A percentile compares a stretch with the other conserved stretches of the same genome.
These are phyloP conservation scores for Phytophthora quininea DNA, from an alignment of 352 stramenopile species.

Conservation along the genomic window DNA sequence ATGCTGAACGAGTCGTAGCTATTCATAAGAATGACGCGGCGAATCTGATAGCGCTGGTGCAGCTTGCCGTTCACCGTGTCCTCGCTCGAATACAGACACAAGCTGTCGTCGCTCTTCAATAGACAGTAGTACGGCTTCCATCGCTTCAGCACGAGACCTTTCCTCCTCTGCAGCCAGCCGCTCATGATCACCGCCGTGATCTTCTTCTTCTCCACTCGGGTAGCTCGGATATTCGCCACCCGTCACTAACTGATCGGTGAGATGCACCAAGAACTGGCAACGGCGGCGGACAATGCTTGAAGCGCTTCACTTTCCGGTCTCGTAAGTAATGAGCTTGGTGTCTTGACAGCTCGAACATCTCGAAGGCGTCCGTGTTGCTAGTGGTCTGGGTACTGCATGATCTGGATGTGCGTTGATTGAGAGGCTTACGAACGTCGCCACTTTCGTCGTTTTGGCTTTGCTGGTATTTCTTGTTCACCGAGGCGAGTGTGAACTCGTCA, in stretches of 20 bases:
- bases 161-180: constrained; percentile 61
- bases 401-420: too few species aligned
- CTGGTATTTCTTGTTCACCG: constrained; percentile 33
- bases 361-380: constrained; percentile 46
- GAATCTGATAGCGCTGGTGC: constrained; percentile 51
- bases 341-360: constrained; percentile 23
- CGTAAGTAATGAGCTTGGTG: constrained; percentile 20
- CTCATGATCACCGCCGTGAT: constrained; percentile 37
- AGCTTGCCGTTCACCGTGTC: constrained; percentile 60
- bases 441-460: too few species aligned
- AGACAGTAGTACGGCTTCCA: constrained; percentile 67
- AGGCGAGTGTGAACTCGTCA: constrained; percentile 55
- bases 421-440: too few species aligned
- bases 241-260: constrained; percentile 4
- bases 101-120: constrained; percentile 54
- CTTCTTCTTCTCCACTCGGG: constrained; percentile 28
- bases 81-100: constrained; percentile 63
- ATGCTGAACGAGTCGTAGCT: constrained; percentile 59
- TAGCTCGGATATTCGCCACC: constrained; percentile 16
- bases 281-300: neutral
- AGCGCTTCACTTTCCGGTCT: constrained; percentile 1
- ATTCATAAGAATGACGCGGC: constrained; percentile 52
- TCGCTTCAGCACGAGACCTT: constrained; percentile 56
- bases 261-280: too few species aligned
- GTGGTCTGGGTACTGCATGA: constrained; percentile 24